Evolutionary conservation across 2,329 filamentous ascomycete genomes (phyloP).

Genomic region (Alternaria sp.): DNA sequence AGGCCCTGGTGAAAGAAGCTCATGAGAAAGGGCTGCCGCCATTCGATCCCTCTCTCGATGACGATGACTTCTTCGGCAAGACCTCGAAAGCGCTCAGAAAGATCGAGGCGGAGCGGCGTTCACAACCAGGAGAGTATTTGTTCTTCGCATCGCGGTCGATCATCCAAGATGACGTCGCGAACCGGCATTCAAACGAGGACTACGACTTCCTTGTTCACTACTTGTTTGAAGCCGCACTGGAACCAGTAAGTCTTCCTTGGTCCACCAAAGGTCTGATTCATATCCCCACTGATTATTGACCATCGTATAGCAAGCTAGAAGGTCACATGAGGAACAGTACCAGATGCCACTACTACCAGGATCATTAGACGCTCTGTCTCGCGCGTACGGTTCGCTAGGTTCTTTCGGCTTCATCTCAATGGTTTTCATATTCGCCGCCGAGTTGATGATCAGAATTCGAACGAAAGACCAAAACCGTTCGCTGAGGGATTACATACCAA

Average conservation of each 20-base stretch:
- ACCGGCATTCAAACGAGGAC: background rate
- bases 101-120: background rate
- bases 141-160: background rate
- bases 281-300: background rate
- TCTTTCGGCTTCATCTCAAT: background rate
- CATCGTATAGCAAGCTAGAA: background rate
- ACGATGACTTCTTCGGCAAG: background rate
- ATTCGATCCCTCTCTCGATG: background rate
- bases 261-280: background rate
- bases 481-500: background rate
- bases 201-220: background rate
- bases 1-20: background rate
- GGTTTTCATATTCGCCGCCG: background rate
- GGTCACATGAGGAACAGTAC: background rate
- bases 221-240: background rate
- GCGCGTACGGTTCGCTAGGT: background rate
- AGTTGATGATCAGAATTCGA: background rate
- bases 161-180: background rate
- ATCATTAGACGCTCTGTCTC: background rate
- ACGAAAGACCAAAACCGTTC: background rate
- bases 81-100: background rate
- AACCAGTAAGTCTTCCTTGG: background rate
- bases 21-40: background rate
- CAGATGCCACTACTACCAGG: background rate
- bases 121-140: background rate